Base-by-base conservation (phyloP, 1,139 yeast genomes). In the Hyphopichia buzzinii region DNA sequence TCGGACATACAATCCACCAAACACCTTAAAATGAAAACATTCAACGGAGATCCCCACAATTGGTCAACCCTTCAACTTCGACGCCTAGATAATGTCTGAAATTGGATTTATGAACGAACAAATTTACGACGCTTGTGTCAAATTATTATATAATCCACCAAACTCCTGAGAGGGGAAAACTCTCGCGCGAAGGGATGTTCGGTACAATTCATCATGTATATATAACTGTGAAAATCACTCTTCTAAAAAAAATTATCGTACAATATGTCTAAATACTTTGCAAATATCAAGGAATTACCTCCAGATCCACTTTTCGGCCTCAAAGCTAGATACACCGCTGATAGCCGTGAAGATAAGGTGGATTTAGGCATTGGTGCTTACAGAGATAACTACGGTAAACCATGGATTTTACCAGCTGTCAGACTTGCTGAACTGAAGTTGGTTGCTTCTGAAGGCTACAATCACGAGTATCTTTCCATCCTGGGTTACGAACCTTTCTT, bases 341-440 rank as follows among this genome's bases (percentile, higher is more conserved):
- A 90, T 54, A 52, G 78, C 10, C 68, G 88, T 40, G 22, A 71
- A 4, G 72, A 76, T 42, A 92, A 90, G 69, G 88, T 90, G 46
- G 96, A 89, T 62, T 72, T 88, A 47, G 97, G 97, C 38, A 90
- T 90, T 43, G 97, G 97, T 46, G 97, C 97, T 33, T 92, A 92
- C 73, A 80, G 97, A 63, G 97, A 90, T 60, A 84, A 88, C 61
- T 64, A 67, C 47, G 97, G 97, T 38, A 85, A 88, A 64, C 97
- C 97, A 35, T 90, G 92, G 88, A 89, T 92, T 37, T 72, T 92
- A 36, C 95, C 96, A 6, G 81, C 95, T 8, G 97, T 92, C 12
- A 77, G 67, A 46, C 64, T 70, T 47, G 95, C 95, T 33, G 97
- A 89, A 62, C 61, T 69, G 39, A 63, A 66, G 49, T 63, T 71